Conservation (phyloP, 768 basidiomycete genomes). For the Lactarius quietus region DNA sequence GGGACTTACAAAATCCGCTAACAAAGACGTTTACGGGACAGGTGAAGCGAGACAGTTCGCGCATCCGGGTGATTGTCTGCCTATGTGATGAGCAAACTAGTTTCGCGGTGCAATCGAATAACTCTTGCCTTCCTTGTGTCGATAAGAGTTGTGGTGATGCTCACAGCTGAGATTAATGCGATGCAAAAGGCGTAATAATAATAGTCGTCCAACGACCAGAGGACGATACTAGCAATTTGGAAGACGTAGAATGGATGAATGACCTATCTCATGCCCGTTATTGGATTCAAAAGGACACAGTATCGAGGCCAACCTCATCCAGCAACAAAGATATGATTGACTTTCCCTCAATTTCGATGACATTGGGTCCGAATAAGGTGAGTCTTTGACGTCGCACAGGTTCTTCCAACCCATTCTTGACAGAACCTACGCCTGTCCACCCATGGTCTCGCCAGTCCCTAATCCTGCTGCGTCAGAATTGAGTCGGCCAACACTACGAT, state of each 20-base stretch:
- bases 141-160: conserved; percentile 79
- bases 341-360: conserved; percentile 89
- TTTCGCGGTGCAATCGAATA: not conserved
- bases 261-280: conserved; percentile 45
- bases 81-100: not conserved
- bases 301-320: conserved; percentile 67
- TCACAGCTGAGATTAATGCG: conserved; percentile 81
- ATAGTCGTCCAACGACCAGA: conserved; percentile 96
- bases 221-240: conserved; percentile 89
- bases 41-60: conserved; percentile 90
- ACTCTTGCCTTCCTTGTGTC: conserved; percentile 84
- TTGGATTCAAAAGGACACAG: not conserved
- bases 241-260: conserved; percentile 99
- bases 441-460: conserved; percentile 89
- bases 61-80: conserved; percentile 89
- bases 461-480: not conserved
- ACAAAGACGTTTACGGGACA: conserved; percentile 71
- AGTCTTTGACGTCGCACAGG: conserved; percentile 58
- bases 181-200: conserved; percentile 98
- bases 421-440: conserved; percentile 59
- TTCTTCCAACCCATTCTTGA: conserved; percentile 61
- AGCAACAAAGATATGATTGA: conserved; percentile 71
- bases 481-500: not conserved
- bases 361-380: conserved; percentile 76
- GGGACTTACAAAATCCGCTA: conserved; percentile 51